Base-by-base conservation (phyloP, 805 yeast genomes). In the Saturnispora saitoi region DNA sequence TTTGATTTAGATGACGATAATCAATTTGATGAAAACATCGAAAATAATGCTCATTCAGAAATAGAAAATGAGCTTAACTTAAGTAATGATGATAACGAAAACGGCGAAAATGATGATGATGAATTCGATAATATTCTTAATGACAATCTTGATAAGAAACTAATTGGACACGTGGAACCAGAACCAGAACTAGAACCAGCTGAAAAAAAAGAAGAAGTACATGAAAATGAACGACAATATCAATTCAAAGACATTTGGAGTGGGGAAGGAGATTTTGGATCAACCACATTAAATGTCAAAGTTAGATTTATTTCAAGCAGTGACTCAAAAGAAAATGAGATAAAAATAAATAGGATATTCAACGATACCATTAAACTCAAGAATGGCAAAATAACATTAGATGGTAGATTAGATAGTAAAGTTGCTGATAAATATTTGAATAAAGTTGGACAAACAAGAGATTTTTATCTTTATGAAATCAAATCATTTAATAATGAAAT, bases 401-500 rank as follows among this genome's bases (percentile, higher is more conserved):
- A 48, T 19, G 95, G 95, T 3, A 70, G 88, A 48, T 68, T 87
- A 41, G 80, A 77, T 56, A 58, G 68, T 4, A 48, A 53, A 5
- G 69, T 65, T 45, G 95, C 88, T 1, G 78, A 74, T 47, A 67
- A 66, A 11, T 86, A 86, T 58, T 63, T 86, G 51, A 54, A 60
- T 26, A 72, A 73, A 52, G 70, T 78, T 17, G 56, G 68, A 1
- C 55, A 62, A 8, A 65, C 81, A 1, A 70, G 86, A 55, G 80
- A 80, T 58, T 57, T 86, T 20, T 75, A 71, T 17, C 55, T 83
- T 17, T 67, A 77, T 32, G 73, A 76, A 50, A 58, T 85, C 15
- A 45, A 42, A 39, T 57, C 61, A 3, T 46, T 46, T n/a, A 32
- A 32, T 14, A 50, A 42, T 59, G 64, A 52, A 17, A 45, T 49